phyloP scores from a whole-genome alignment of 164 flowering plant genomes.

The Vitis riparia region DNA sequence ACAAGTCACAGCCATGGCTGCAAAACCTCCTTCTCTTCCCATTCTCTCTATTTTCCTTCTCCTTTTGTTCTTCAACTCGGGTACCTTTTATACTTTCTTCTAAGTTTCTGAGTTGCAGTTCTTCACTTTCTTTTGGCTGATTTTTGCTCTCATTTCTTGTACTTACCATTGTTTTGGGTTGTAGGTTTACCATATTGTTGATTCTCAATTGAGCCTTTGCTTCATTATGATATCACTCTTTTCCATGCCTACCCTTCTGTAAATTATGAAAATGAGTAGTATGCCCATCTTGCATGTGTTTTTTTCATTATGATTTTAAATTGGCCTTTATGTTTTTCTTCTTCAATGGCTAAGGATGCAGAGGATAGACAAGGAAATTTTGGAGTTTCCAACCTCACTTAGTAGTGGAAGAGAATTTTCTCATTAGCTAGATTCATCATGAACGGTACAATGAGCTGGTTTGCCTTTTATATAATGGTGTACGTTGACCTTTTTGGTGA shows the following conservation, averaged over 20 bases:
- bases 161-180: background rate
- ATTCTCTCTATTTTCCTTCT: conserved; percentile 6
- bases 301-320: background rate
- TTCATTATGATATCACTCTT: background rate
- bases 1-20: background rate
- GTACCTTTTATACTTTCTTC: background rate
- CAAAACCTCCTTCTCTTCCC: conserved; percentile 1
- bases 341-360: too few species aligned
- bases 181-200: background rate
- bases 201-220: background rate
- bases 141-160: background rate
- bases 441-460: too few species aligned
- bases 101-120: background rate
- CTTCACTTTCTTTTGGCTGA: background rate
- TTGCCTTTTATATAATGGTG: too few species aligned
- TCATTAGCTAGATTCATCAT: too few species aligned
- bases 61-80: background rate
- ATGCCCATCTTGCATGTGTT: too few species aligned
- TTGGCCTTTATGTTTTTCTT: too few species aligned
- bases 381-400: too few species aligned
- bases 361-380: too few species aligned
- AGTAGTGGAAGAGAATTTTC: too few species aligned
- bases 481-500: too few species aligned
- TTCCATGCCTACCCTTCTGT: too few species aligned
- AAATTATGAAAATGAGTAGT: too few species aligned